Base-by-base conservation (phyloP, 2,329 filamentous ascomycete species). In the Cercospora zeae-maydis region DNA sequence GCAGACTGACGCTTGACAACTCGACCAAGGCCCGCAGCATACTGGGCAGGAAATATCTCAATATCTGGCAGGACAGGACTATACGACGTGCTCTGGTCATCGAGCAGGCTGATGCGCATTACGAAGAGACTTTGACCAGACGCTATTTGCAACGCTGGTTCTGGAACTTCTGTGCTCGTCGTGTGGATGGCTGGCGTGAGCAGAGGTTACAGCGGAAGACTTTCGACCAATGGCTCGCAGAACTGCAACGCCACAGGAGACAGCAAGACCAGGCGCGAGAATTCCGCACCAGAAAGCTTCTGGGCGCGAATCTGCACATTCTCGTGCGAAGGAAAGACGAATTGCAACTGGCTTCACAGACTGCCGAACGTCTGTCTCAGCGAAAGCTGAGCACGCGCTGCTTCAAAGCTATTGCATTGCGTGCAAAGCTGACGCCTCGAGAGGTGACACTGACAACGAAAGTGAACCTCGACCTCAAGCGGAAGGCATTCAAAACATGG, bases 1-100 rank as follows among this genome's bases (percentile, higher is more conserved):
- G 84, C 27, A 82, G 86, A 62, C 85, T 90, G 59, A 88, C 87
- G 0, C 80, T 81, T 1, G 80, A 85, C 55, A 87, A 89, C 66
- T 82, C 86, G 47, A 70, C 78, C 42, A 84, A 83, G 67, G 80
- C 81, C 13, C 76, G 78, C 21, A 78, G 82, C 34, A 81, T 86
- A 61, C 77, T 82, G 16, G 68, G 84, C 7, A 79, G 76, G 52
- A 85, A 82, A 62, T 86, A 84, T 57, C 78, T 88, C 54, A 72
- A 72, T 5, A 69, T 77, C n/a, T 88, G 85, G 81, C 80, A 78
- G 45, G 74, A 76, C 49, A 80, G 77, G 30, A 72, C 78, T 2
- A 73, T 74, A 6, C 58, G 65, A 55, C 64, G 63, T 39, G 63
- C 58, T 16, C 10, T 69, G 11, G 33, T 60, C 13, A 31, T 66